Conservation (phyloP, 2,329 filamentous ascomycete genomes). For the Penicillium sp. region DNA sequence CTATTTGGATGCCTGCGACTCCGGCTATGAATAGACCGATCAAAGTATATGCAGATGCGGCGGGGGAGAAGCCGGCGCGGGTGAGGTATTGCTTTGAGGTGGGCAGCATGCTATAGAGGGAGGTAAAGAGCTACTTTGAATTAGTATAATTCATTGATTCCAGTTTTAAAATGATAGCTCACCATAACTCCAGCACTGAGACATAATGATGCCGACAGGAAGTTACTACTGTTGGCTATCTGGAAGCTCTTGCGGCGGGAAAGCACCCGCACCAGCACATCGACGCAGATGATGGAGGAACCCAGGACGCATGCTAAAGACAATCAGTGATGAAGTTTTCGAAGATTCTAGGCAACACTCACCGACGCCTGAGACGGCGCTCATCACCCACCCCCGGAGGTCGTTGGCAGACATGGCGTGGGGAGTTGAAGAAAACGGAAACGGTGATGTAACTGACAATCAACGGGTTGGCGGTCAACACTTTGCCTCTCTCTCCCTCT, state of each 20-base stretch:
- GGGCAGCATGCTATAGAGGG: slow-evolving; percentile 89
- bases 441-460: slow-evolving; percentile 27
- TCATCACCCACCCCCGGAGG: slow-evolving; percentile 90
- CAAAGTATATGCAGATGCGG: slow-evolving; percentile 57
- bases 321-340: background rate
- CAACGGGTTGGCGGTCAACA: slow-evolving; percentile 20
- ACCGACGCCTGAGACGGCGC: slow-evolving; percentile 76
- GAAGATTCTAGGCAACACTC: slow-evolving; percentile 22
- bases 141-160: background rate
- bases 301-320: slow-evolving; percentile 61
- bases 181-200: slow-evolving; percentile 97
- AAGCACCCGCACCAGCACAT: slow-evolving; percentile 70
- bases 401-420: slow-evolving; percentile 65
- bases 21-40: slow-evolving; percentile 51
- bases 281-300: slow-evolving; percentile 82
- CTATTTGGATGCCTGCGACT: slow-evolving; percentile 47
- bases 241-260: slow-evolving; percentile 75
- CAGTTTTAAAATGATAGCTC: slow-evolving; percentile 28
- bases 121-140: slow-evolving; percentile 72
- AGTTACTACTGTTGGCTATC: slow-evolving; percentile 85
- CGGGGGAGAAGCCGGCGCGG: slow-evolving; percentile 65
- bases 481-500: background rate
- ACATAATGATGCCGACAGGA: slow-evolving; percentile 84
- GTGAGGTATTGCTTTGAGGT: slow-evolving; percentile 76
- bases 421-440: slow-evolving; percentile 11